Evolutionary conservation across 176 grass and related monocot species (phyloP), one percentile per base, ranked within the genome.

Genomic region (Raddia distichophylla): DNA sequence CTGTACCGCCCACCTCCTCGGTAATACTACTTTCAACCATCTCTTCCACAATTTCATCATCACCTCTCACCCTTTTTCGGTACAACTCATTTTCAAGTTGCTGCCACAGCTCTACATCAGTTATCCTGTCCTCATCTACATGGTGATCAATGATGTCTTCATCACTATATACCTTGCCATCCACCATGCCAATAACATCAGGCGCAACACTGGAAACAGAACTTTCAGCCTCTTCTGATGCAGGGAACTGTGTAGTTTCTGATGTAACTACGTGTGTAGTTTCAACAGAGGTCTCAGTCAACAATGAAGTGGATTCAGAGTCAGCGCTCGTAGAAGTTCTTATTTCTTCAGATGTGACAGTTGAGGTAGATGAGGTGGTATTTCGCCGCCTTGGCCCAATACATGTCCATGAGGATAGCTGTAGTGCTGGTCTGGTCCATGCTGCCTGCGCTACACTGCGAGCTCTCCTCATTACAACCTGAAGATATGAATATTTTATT

Each of bases 381-480:
- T 87, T 94, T 37, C 92, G 90, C 11, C 79, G 78, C 53, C 95
- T 88, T 67, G 89, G 92, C 27, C 93, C 96, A 57, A 95, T 98
- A 82, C 93, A 98, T 50, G 96, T 81, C 93, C 88, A 98, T 50
- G 96, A 95, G n/a, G 96, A 95, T 57, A 98, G 67, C 69, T 89
- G 90, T 12, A 95, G 89, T 48, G 85, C 77, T 46, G 88, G 96
- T 77, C 88, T 77, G 50, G 88, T 80, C 92, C 91, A 93, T 11
- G 95, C 95, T 88, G 95, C 92, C 49, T 95, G 92, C 52, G 95
- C 96, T 69, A 93, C 92, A 58, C 80, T 90, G 54, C 89, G 85
- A 64, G 93, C 96, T 86, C 96, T 89, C 57, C 67, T 98, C 93
- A 98, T 94, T 57, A 98, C 88, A 74, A 95, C 93, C 96, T 98